Evolutionary conservation across 176 grass and related monocot species (phyloP).

Genomic region (Guadua angustifolia): DNA sequence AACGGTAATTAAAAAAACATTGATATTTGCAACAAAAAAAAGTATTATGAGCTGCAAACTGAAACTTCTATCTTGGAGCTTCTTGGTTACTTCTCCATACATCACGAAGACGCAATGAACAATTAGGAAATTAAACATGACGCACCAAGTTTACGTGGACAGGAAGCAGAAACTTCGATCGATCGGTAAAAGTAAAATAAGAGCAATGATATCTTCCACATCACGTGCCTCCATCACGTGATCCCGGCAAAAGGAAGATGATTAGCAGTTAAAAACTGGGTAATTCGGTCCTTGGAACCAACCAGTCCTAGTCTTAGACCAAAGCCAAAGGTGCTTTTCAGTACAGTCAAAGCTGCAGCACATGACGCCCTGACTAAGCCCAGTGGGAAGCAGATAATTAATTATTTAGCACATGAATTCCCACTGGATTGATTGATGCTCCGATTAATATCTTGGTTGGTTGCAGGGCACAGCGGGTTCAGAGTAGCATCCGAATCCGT

Average conservation of each 20-base stretch:
- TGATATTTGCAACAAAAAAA: no score
- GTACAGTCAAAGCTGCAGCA: slow-evolving; percentile 62
- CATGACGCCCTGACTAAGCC: slow-evolving; percentile 34
- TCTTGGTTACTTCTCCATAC: background rate
- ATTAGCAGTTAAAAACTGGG: slow-evolving; percentile 35
- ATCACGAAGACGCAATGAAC: background rate
- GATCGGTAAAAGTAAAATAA: slow-evolving; percentile 30
- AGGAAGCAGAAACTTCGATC: slow-evolving; percentile 34
- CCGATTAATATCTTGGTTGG: slow-evolving; percentile 7
- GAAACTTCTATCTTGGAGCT: background rate
- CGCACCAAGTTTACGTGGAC: background rate
- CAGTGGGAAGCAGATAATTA: slow-evolving; percentile 29
- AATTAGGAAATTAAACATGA: background rate
- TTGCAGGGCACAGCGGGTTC: background rate
- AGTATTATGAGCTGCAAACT: background rate
- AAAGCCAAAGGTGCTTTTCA: slow-evolving; percentile 6
- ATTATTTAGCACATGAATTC: slow-evolving; percentile 47
- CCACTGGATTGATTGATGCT: slow-evolving; percentile 18
- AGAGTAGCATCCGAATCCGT: background rate
- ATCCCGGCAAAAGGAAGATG: slow-evolving; percentile 30
- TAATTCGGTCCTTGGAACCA: slow-evolving; percentile 1
- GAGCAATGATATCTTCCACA: background rate
- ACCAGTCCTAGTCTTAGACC: slow-evolving; percentile 36
- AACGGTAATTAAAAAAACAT: background rate
- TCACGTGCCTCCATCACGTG: slow-evolving; percentile 41